Evolutionary conservation across 2,329 filamentous ascomycete genomes (phyloP).

Genomic region (Blastomyces gilchristii): DNA sequence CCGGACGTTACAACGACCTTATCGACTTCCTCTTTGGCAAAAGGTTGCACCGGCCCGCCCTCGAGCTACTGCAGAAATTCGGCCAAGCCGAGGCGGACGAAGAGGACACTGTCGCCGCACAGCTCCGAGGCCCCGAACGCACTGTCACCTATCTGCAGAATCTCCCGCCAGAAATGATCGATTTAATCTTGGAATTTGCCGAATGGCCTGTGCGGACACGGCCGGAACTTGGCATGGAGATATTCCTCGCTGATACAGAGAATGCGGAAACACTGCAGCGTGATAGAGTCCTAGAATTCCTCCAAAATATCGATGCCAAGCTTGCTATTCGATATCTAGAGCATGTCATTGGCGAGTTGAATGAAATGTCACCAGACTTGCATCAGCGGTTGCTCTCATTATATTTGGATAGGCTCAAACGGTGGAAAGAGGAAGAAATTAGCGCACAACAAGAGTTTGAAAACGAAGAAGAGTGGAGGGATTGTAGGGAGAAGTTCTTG

Average conservation of each 20-base stretch:
- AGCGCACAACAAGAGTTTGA: conserved; percentile 28
- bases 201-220: conserved; percentile 72
- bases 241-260: conserved; percentile 86
- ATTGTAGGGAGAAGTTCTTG: conserved; percentile 57
- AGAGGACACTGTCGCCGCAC: conserved; percentile 16
- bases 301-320: conserved; percentile 56
- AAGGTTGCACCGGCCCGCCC: conserved; percentile 75
- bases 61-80: conserved; percentile 73
- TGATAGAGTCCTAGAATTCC: conserved; percentile 61
- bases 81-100: conserved; percentile 45
- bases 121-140: conserved; percentile 67
- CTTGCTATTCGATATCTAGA: conserved; percentile 78
- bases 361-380: conserved; percentile 73
- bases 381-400: conserved; percentile 75
- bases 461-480: conserved; percentile 42
- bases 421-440: conserved; percentile 30
- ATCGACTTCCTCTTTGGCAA: conserved; percentile 98
- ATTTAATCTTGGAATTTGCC: conserved; percentile 82
- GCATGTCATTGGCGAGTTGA: conserved; percentile 78
- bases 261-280: conserved; percentile 86
- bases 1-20: conserved; percentile 78
- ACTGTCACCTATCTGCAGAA: conserved; percentile 87
- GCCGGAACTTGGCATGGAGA: conserved; percentile 71
- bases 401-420: conserved; percentile 48
- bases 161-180: conserved; percentile 74